Evolutionary conservation across 192 early-diverging fungal genomes (phyloP), one percentile per base, ranked within the genome.

Genomic region (Rhizophagus clarus): DNA sequence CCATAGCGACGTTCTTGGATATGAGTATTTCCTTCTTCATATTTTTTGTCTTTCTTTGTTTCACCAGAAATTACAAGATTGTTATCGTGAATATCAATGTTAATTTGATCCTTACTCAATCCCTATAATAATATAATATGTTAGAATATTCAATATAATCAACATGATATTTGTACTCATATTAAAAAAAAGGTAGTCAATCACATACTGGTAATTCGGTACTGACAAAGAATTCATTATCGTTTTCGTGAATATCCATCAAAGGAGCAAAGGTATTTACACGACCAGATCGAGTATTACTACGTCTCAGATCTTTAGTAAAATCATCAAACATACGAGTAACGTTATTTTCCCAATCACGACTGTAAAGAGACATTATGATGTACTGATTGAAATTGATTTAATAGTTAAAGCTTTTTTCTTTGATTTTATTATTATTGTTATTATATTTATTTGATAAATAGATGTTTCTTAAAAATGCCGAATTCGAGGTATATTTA

Each of bases 101-200:
- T 82, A 70, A 92, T 80, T 29, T 92, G 82, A n/a, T 91, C 88
- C 71, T 91, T 88, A 31, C 56, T 72, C 20, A 90, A 81, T 11
- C 91, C 91, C 74, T 76, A 73, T 7, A 17, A 40, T 32, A 63
- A 37, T 37, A 37, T 37, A 37, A 37, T 7, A 6, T 37, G 7
- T 37, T 37, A 37, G 37, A 8, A 8, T 37, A 37, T 37, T 37
- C 5, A 37, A 37, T 37, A 32, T 32, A 3, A 32, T 32, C 32
- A 32, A 32, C 32, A 32, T 32, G 3, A 3, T 32, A 37, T 37
- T 37, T 37, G 37, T 37, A 8, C 0, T 37, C n/a, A n/a, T n/a
- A n/a, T n/a, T n/a, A n/a, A n/a, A 37, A 37, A 37, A 8, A 37
- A 37, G 2, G 34, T 37, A 37, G 34, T 37, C 34, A 37, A 4